Percentiles rank a stretch among this genome's conserved stretches.
phyloP scores from a whole-genome alignment of 306 rosid species.

The Vicia faba region DNA sequence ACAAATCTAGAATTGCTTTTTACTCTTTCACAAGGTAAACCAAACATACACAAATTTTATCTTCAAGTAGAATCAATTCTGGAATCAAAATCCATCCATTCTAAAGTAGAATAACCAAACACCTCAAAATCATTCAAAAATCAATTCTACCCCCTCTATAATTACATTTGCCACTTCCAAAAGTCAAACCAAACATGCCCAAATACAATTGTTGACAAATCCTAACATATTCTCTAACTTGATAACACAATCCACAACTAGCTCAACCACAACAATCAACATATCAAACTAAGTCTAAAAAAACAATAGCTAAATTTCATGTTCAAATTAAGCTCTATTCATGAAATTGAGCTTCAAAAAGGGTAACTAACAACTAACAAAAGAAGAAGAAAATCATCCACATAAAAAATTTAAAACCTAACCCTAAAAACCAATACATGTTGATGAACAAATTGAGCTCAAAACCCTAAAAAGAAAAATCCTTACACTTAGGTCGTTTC shows the following conservation, averaged over 20 bases:
- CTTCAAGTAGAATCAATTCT: too few species aligned
- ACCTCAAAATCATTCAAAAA: too few species aligned
- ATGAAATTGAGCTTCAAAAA: not conserved
- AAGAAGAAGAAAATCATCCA: not conserved
- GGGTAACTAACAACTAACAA: not conserved
- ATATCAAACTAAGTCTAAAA: slow-evolving; percentile 6
- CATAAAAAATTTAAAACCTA: not conserved
- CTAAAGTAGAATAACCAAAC: too few species aligned
- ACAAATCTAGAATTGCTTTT: too few species aligned
- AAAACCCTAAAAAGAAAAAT: not conserved
- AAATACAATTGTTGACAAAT: not conserved
- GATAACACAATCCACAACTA: not conserved
- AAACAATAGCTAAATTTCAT: not conserved
- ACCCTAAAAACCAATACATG: slow-evolving; percentile 20
- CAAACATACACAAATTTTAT: too few species aligned
- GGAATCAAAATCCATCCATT: too few species aligned
- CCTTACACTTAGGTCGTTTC: slow-evolving; percentile 87
- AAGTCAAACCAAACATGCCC: too few species aligned
- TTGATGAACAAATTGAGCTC: slow-evolving; percentile 1
- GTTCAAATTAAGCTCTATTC: slow-evolving; percentile 7
- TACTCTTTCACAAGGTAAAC: too few species aligned
- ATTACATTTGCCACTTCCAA: too few species aligned
- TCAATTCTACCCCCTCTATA: too few species aligned
- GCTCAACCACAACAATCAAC: slow-evolving; percentile 9
- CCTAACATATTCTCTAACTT: slow-evolving; percentile 16